Evolutionary conservation across 805 yeast species (phyloP).

Genomic region (Cyberlindnera nakhonratchasimensis): DNA sequence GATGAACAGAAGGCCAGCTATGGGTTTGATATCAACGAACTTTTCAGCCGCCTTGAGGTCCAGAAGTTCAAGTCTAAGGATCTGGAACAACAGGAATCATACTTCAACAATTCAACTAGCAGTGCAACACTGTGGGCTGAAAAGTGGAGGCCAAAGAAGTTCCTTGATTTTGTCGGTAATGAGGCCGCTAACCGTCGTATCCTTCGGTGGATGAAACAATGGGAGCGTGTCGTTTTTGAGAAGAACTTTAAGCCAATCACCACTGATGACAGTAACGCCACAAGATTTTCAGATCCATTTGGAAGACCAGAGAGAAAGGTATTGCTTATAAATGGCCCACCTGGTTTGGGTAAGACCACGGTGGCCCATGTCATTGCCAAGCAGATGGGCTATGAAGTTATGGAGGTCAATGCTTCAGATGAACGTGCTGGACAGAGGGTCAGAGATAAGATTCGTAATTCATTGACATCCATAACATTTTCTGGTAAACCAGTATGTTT

Average conservation of each 20-base stretch:
- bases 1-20: constrained; percentile 21
- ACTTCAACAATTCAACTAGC: neutral
- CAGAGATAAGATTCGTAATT: constrained; percentile 52
- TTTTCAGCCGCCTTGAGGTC: constrained; percentile 32
- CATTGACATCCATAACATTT: constrained; percentile 62
- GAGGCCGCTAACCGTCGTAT: constrained; percentile 59
- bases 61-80: constrained; percentile 15
- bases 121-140: constrained; percentile 47
- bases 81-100: constrained; percentile 1
- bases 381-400: constrained; percentile 74
- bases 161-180: constrained; percentile 66
- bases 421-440: constrained; percentile 63
- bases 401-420: constrained; percentile 86
- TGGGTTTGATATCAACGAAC: constrained; percentile 37
- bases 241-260: constrained; percentile 35
- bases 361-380: constrained; percentile 80
- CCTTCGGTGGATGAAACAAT: constrained; percentile 60
- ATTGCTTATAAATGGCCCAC: constrained; percentile 82
- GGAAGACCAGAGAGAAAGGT: constrained; percentile 61
- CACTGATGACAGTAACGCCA: constrained; percentile 6
- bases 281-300: constrained; percentile 41
- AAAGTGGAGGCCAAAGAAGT: constrained; percentile 63
- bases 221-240: constrained; percentile 60
- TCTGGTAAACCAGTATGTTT: constrained; percentile 76
- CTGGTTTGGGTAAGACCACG: constrained; percentile 91